A percentile compares a stretch with the other conserved stretches of the same genome.
These are phyloP conservation scores for Vanderwaltozyma tropicalis DNA, from an alignment of 805 yeast species.

Conservation along the genomic window DNA sequence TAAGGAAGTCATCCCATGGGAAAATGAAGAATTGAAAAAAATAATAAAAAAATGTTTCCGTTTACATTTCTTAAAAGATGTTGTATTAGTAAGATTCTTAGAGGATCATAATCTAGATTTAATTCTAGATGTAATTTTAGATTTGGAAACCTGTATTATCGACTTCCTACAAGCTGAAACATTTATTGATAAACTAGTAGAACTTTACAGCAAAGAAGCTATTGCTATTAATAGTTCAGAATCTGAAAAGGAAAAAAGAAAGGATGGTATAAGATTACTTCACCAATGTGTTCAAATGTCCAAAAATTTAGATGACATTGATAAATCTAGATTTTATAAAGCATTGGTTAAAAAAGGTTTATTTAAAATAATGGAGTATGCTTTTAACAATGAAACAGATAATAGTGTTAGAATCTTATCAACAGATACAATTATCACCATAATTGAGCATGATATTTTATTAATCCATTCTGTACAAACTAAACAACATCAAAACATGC, in stretches of 20 bases:
- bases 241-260: conserved; percentile 27
- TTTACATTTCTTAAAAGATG: conserved; percentile 75
- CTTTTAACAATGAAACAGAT: conserved; percentile 42
- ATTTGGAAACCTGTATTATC: conserved; percentile 25
- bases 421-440: conserved; percentile 67
- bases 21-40: conserved; percentile 37
- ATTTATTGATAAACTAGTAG: conserved; percentile 51
- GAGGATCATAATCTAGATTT: conserved; percentile 72
- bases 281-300: conserved; percentile 75
- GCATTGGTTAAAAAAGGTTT: conserved; percentile 58
- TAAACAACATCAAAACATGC: conserved; percentile 5
- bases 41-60: conserved; percentile 68
- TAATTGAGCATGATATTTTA: conserved; percentile 74
- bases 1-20: conserved; percentile 61
- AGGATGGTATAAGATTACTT: conserved; percentile 67
- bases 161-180: conserved; percentile 25
- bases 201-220: conserved; percentile 34
- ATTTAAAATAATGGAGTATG: conserved; percentile 59
- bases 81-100: conserved; percentile 66
- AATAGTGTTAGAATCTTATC: conserved; percentile 50
- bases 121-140: conserved; percentile 36
- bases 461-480: conserved; percentile 35
- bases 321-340: conserved; percentile 55
- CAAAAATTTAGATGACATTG: conserved; percentile 53
- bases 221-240: conserved; percentile 4